A percentile compares a stretch with the other conserved stretches of the same genome.
Conservation (phyloP, 257 asterid species). For the Cruciata laevipes region DNA sequence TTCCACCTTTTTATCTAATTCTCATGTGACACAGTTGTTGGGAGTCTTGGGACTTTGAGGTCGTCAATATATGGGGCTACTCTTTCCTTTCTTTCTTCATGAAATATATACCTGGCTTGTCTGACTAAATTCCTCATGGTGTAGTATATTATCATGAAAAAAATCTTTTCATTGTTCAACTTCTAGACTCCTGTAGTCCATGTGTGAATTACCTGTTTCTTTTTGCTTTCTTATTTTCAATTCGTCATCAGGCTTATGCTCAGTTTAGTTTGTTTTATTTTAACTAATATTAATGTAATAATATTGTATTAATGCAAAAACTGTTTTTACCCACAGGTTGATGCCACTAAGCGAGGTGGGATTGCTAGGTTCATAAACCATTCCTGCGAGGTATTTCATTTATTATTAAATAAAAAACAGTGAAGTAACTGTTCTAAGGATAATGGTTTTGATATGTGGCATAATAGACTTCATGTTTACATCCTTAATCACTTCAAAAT, state of each 20-base stretch:
- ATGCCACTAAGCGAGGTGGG: slow-evolving; percentile 98
- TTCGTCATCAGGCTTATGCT: neutral
- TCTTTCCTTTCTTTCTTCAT: slow-evolving; percentile 1
- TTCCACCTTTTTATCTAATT: neutral
- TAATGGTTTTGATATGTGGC: slow-evolving; percentile 7
- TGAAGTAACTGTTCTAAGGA: slow-evolving; percentile 17
- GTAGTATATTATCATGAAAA: neutral
- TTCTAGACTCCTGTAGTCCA: neutral
- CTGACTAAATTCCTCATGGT: neutral
- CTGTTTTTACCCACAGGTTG: slow-evolving; percentile 54
- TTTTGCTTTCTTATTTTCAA: neutral
- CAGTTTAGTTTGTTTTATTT: neutral
- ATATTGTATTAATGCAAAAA: neutral
- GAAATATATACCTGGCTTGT: neutral
- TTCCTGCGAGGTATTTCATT: slow-evolving; percentile 82
- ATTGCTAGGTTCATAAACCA: slow-evolving; percentile 94
- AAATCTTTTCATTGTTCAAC: slow-evolving; percentile 2
- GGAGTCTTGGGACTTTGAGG: neutral
- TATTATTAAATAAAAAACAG: neutral
- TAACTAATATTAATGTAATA: neutral
- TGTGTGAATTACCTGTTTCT: neutral
- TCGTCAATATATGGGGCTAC: neutral
- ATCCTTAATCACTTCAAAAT: slow-evolving; percentile 17
- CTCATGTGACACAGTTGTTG: neutral
- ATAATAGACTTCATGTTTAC: slow-evolving; percentile 16